Evolutionary conservation across 1,284 basidiomycete species (phyloP).

Genomic region (Tranzscheliella williamsii): DNA sequence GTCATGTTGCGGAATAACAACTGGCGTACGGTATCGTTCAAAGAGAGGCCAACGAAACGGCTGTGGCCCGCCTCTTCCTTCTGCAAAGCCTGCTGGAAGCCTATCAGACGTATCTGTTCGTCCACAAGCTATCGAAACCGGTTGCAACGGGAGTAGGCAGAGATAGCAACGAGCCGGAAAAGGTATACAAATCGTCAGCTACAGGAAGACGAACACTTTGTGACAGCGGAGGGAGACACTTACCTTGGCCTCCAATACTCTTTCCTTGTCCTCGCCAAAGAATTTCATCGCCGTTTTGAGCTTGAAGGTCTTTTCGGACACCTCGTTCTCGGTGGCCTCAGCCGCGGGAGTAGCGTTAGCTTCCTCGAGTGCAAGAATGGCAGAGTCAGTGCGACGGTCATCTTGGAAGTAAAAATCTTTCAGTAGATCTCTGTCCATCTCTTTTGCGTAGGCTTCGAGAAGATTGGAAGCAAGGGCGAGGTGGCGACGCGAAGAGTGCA

Average conservation of each 20-base stretch:
- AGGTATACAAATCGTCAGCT: too few relatives aligned
- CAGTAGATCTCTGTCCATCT: conserved; percentile 78
- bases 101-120: conserved; percentile 76
- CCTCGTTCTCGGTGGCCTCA: conserved; percentile 9
- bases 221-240: conserved; percentile 18
- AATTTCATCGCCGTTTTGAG: conserved; percentile 85
- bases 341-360: conserved; percentile 11
- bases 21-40: conserved; percentile 51
- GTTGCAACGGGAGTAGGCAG: not conserved
- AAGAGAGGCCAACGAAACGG: conserved; percentile 34
- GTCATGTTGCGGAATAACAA: conserved; percentile 45
- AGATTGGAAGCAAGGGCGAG: conserved; percentile 46
- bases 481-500: conserved; percentile 32
- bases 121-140: conserved; percentile 74
- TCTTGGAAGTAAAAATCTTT: conserved; percentile 98
- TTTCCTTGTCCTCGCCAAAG: conserved; percentile 90
- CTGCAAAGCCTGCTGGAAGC: conserved; percentile 81
- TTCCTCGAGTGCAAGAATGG: conserved; percentile 80
- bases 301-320: conserved; percentile 68
- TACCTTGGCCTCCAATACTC: conserved; percentile 85
- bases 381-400: conserved; percentile 89
- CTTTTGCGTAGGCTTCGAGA: conserved; percentile 54
- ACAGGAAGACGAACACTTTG: too few relatives aligned
- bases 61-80: conserved; percentile 72
- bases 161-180: not conserved